Evolutionary conservation across 257 asterid species (phyloP), one percentile per base, ranked within the genome.

Genomic region (Voacanga thouarsii): DNA sequence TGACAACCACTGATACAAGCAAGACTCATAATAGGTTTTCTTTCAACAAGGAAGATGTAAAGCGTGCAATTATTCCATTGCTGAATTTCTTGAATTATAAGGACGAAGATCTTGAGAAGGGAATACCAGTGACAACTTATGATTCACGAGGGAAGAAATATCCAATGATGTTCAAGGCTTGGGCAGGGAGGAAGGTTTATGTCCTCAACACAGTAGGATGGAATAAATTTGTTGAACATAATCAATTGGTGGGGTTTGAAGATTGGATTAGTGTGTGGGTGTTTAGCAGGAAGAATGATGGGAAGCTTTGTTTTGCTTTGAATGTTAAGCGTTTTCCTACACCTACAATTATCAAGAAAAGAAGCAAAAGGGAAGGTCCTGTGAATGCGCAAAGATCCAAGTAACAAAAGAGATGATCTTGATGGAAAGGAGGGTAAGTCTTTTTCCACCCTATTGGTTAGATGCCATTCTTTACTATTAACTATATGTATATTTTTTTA

Each of bases 251-350:
- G 12, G 49, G 4, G 1, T 26, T 11, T 15, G 0, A 5, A 0
- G 77, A 67, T 74, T 73, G 73, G 26, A 67, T 57, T 8, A 60
- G 41, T 14, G 68, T 77, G n/a, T 78, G 82, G 85, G 33, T 56
- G 67, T 78, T 82, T 24, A 64, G 61, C 3, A 53, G 33, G 23
- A 24, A 1, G n/a, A 0, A 6, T 1, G 43, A 26, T 12, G 16
- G 18, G 4, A 6, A 6, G 1, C 39, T 78, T 0, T 77, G 85
- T 26, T 77, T 82, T 55, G 74, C 71, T 57, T 3, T 82, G 61
- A 37, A 24, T 4, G 7, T 23, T 16, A 30, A 47, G 14, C 50
- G 77, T 2, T 50, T 50, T 50, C 28, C 63, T 15, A 65, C 71
- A 0, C 71, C 47, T 33, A 0, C 6, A 15, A 2, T 7, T 37